phyloP scores from a whole-genome alignment of 2,329 filamentous ascomycete genomes.

The Monilinia polystroma region DNA sequence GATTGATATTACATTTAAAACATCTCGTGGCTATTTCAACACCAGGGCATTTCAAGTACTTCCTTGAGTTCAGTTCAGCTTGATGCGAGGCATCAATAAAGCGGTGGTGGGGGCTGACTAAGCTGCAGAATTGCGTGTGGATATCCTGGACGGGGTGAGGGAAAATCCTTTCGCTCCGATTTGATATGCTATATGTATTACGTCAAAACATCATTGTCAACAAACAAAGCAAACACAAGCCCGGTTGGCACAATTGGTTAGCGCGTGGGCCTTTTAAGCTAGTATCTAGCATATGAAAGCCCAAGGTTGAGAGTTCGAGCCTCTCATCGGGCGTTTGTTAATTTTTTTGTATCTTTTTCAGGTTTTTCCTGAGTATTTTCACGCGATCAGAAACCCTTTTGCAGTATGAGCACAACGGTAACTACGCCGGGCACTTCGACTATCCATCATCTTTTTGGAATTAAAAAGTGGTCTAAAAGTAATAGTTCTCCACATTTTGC shows the following conservation, averaged over 20 bases:
- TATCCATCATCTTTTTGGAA: too few relatives aligned
- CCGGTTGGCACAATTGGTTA: slow-evolving; percentile 36
- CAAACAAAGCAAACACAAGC: slow-evolving; percentile 4
- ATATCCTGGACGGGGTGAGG: too few relatives aligned
- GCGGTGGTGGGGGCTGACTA: slow-evolving; percentile 1
- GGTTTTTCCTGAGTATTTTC: not conserved
- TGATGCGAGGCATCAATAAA: not conserved
- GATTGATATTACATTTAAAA: not conserved
- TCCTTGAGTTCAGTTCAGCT: not conserved
- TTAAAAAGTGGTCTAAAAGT: too few relatives aligned
- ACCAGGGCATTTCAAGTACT: not conserved
- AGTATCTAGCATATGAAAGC: slow-evolving; percentile 7
- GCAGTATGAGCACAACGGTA: too few relatives aligned
- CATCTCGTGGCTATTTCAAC: not conserved
- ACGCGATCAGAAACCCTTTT: too few relatives aligned
- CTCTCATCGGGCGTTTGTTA: not conserved
- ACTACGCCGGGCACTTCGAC: too few relatives aligned
- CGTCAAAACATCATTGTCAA: not conserved
- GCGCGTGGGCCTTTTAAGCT: slow-evolving; percentile 4
- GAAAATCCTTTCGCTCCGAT: not conserved
- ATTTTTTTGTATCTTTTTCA: not conserved
- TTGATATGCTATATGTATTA: not conserved
- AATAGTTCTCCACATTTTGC: too few relatives aligned
- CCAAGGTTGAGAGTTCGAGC: slow-evolving; percentile 19
- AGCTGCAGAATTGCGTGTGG: not conserved